Evolutionary conservation across 2,329 filamentous ascomycete species (phyloP).

Genomic region (Colletotrichum sp.): DNA sequence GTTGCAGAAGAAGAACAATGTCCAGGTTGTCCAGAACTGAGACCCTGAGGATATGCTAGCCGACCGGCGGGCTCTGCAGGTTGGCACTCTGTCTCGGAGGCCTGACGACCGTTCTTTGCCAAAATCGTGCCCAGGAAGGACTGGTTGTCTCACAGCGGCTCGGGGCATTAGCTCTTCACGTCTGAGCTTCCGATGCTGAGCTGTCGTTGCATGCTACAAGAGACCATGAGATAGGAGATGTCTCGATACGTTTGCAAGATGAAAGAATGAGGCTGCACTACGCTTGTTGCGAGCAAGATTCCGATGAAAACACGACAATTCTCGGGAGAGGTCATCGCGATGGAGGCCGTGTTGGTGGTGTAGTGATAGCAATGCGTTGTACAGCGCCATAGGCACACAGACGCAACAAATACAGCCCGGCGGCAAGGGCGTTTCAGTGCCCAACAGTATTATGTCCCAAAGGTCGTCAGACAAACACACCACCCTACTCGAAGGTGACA

Average conservation of each 20-base stretch:
- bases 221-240: not conserved
- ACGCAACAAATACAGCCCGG: conserved; percentile 40
- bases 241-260: not conserved
- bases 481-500: not conserved
- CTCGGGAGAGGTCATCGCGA: not conserved
- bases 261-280: not conserved
- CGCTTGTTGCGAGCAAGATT: not conserved
- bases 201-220: not conserved
- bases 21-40: conserved; percentile 83
- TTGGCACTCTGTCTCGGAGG: not conserved
- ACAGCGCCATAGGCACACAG: conserved; percentile 32
- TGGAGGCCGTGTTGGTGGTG: not conserved
- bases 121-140: not conserved
- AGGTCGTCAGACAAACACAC: conserved; percentile 41
- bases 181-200: not conserved
- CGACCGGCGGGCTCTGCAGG: not conserved
- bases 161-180: not conserved
- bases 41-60: not conserved
- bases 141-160: not conserved
- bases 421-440: conserved; percentile 51
- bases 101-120: not conserved
- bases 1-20: conserved; percentile 85
- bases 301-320: not conserved
- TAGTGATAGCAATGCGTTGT: conserved; percentile 48
- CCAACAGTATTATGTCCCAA: conserved; percentile 47